These are phyloP conservation scores for Paragyromitra xinjiangensis DNA, from an alignment of 495 filamentous ascomycete species.

Conservation along the genomic window DNA sequence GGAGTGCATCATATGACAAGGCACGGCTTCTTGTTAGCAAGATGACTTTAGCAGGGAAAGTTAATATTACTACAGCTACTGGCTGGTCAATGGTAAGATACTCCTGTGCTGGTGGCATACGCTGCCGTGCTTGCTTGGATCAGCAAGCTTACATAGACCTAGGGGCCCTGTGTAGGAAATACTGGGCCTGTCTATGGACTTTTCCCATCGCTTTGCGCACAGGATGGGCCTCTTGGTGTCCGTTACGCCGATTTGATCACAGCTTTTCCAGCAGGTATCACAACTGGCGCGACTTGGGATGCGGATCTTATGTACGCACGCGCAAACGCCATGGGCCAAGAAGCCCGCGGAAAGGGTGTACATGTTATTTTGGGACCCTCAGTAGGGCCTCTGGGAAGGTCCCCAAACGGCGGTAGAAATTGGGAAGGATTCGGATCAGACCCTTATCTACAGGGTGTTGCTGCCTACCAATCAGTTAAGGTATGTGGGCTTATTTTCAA, in stretches of 20 bases:
- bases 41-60: conserved; percentile 75
- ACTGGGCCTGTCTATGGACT: conserved; percentile 59
- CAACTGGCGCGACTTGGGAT: conserved; percentile 67
- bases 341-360: conserved; percentile 75
- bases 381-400: conserved; percentile 72
- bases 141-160: conserved; percentile 12
- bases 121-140: not conserved
- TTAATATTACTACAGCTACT: conserved; percentile 73
- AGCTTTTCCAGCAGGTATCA: conserved; percentile 67
- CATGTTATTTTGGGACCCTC: conserved; percentile 75
- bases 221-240: conserved; percentile 65
- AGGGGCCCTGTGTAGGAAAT: conserved; percentile 72
- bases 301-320: conserved; percentile 72
- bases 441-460: conserved; percentile 73
- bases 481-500: conserved; percentile 6
- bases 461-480: conserved; percentile 69
- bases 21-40: conserved; percentile 67
- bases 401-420: conserved; percentile 73
- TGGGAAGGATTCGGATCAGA: conserved; percentile 83
- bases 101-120: not conserved
- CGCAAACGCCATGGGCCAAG: conserved; percentile 72
- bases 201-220: conserved; percentile 65
- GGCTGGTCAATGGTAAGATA: conserved; percentile 65
- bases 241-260: conserved; percentile 65
- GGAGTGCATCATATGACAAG: conserved; percentile 71